These are phyloP conservation scores for Gracilaria caudata DNA, from an alignment of 23 red algal genomes.

Conservation along the genomic window DNA sequence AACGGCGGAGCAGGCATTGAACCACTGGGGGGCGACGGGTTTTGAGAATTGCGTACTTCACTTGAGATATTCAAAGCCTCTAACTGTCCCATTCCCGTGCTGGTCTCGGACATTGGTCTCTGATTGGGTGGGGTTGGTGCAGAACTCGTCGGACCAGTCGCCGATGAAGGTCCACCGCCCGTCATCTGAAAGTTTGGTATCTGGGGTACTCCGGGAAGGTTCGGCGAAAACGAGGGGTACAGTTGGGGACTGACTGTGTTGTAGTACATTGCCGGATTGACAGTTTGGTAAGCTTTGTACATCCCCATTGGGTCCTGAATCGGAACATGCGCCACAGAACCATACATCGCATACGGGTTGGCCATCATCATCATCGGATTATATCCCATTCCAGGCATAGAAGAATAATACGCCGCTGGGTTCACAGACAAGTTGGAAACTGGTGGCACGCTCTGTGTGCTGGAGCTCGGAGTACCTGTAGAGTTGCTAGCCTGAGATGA, in stretches of 20 bases:
- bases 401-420: conserved; percentile 41
- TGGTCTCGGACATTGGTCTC: background rate
- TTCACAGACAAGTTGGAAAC: conserved; percentile 29
- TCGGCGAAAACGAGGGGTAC: conserved; percentile 33
- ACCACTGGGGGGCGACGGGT: background rate
- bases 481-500: conserved; percentile 22
- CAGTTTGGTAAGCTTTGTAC: conserved; percentile 65
- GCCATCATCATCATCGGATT: conserved; percentile 74
- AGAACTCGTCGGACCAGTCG: conserved; percentile 4
- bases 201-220: conserved; percentile 29
- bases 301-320: conserved; percentile 56
- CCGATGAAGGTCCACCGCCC: background rate
- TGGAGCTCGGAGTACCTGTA: conserved; percentile 16
- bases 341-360: conserved; percentile 71
- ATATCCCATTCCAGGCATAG: conserved; percentile 55
- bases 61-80: background rate
- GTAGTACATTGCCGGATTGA: conserved; percentile 83
- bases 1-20: conserved; percentile 2
- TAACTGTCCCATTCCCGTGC: background rate
- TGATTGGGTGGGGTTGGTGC: conserved; percentile 1
- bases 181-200: conserved; percentile 7
- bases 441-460: conserved; percentile 33
- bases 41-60: background rate
- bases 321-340: conserved; percentile 47
- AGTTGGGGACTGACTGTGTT: conserved; percentile 48